Evolutionary conservation across 768 basidiomycete genomes (phyloP).

Genomic region (Calocera viscosa): DNA sequence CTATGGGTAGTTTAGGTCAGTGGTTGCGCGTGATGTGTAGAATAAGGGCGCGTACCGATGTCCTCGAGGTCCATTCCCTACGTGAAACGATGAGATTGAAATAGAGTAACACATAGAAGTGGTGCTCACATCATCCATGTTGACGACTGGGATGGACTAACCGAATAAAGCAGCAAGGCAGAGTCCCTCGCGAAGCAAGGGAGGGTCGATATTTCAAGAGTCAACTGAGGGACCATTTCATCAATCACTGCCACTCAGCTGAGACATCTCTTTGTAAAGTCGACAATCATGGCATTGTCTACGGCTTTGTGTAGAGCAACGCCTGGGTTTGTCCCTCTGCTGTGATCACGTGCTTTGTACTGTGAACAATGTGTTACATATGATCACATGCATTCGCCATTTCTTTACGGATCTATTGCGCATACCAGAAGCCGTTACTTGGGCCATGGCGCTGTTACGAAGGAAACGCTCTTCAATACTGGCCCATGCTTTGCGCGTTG

Average conservation of each 20-base stretch:
- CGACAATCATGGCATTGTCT: background rate
- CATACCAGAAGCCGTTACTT: too few species aligned
- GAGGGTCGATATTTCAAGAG: background rate
- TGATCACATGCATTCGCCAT: too few species aligned
- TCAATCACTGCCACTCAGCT: background rate
- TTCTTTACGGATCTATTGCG: too few species aligned
- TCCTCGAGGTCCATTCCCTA: constrained; percentile 1
- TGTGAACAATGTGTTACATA: too few species aligned
- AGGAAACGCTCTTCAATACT: too few species aligned
- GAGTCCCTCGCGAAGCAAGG: too few species aligned
- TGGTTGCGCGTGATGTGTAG: background rate
- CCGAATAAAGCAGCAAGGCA: too few species aligned
- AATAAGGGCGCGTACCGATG: background rate
- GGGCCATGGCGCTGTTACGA: too few species aligned
- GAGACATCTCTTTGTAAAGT: background rate
- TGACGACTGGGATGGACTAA: background rate
- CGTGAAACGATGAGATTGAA: background rate
- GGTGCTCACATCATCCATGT: background rate
- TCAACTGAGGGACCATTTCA: background rate
- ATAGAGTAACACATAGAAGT: background rate
- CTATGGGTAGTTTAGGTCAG: constrained; percentile 2
- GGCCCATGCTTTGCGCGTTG: too few species aligned
- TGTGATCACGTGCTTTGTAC: too few species aligned
- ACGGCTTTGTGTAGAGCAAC: background rate
- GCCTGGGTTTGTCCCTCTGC: too few species aligned